A percentile compares a stretch with the other conserved stretches of the same genome.
These are phyloP conservation scores for Aspergillus oerlinghausenensis DNA, from an alignment of 2,329 filamentous ascomycete species.

Conservation along the genomic window DNA sequence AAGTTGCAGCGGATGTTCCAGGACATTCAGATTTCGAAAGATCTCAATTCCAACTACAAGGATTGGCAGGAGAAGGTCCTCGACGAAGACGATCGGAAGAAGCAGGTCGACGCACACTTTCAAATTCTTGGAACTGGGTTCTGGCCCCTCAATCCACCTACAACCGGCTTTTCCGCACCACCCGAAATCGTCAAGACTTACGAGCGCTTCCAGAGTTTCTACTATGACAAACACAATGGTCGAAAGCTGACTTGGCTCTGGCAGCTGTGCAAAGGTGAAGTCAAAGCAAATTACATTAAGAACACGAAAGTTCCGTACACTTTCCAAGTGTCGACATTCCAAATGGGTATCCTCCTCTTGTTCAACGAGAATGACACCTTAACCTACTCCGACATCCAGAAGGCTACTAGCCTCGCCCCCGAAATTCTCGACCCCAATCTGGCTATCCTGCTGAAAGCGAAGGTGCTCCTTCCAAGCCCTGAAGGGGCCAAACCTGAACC, in stretches of 20 bases:
- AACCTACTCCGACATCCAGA: conserved; percentile 81
- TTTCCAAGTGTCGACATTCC: conserved; percentile 95
- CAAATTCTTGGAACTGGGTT: conserved; percentile 94
- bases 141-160: conserved; percentile 87
- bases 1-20: conserved; percentile 99
- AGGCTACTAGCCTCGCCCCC: conserved; percentile 70
- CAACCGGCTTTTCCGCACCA: conserved; percentile 83
- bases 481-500: conserved; percentile 71
- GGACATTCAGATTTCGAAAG: conserved; percentile 98
- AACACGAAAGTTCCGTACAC: conserved; percentile 86
- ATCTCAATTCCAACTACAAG: conserved; percentile 85
- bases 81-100: conserved; percentile 61
- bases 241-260: conserved; percentile 97
- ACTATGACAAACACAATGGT: conserved; percentile 93
- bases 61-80: conserved; percentile 67
- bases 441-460: conserved; percentile 84
- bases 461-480: conserved; percentile 70
- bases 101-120: conserved; percentile 77
- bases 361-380: conserved; percentile 90
- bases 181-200: conserved; percentile 79
- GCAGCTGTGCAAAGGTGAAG: conserved; percentile 96
- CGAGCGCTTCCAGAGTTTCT: conserved; percentile 84
- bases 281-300: conserved; percentile 90
- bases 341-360: conserved; percentile 91
- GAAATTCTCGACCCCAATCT: conserved; percentile 86